phyloP scores from a whole-genome alignment of 257 asterid species.

The Solanum virginianum region DNA sequence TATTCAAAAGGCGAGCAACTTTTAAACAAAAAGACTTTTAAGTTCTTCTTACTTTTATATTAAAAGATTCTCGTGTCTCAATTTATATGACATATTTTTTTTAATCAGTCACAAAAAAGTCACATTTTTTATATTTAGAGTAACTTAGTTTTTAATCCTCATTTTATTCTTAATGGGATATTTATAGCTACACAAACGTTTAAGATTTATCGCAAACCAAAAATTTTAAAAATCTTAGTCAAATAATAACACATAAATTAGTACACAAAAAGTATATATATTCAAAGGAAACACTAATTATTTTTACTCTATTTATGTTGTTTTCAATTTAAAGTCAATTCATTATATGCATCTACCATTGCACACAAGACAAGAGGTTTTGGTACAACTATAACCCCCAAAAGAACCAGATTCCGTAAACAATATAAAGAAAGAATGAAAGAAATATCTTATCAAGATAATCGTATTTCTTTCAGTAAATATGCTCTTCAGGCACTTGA shows the following conservation, averaged over 20 bases:
- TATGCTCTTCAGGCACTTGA: no score
- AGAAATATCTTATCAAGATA: no score
- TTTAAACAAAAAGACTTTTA: neutral
- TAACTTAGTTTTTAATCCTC: no score
- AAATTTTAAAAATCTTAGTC: neutral
- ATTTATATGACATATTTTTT: neutral
- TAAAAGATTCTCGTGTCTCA: neutral
- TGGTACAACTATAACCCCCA: neutral
- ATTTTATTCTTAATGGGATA: neutral
- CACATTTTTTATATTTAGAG: neutral
- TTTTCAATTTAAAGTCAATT: neutral
- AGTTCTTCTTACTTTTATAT: neutral
- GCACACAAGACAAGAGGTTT: neutral
- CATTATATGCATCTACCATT: neutral
- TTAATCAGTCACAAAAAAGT: neutral
- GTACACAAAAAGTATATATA: neutral
- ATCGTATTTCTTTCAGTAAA: no score
- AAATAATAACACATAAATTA: neutral
- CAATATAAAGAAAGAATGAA: no score
- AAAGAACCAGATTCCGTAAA: no score
- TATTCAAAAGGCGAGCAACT: neutral
- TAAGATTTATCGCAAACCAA: neutral
- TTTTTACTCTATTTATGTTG: neutral
- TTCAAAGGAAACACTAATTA: neutral
- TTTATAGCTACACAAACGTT: neutral